These are phyloP conservation scores for Camelina hispida DNA, from an alignment of 345 rosid species.

Conservation along the genomic window DNA sequence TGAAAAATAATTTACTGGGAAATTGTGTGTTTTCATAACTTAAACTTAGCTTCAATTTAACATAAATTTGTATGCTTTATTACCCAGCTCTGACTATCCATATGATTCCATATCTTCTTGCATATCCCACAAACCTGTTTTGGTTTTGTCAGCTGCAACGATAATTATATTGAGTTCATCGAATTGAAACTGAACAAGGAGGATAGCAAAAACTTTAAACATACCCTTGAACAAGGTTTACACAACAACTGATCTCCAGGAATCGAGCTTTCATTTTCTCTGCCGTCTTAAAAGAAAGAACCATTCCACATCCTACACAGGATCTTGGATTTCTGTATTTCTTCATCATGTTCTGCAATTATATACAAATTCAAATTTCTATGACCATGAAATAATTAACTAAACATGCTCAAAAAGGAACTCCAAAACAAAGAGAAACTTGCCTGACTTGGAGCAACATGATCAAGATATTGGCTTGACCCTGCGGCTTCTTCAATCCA, in stretches of 20 bases:
- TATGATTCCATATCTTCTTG: constrained; percentile 42
- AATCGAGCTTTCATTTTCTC: constrained; percentile 55
- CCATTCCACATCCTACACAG: constrained; percentile 79
- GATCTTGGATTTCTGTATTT: constrained; percentile 50
- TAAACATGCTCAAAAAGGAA: not conserved
- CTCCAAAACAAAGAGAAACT: constrained; percentile 32
- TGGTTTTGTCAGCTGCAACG: constrained; percentile 62
- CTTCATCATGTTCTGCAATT: constrained; percentile 55
- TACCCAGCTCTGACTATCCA: constrained; percentile 45
- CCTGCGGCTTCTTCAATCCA: constrained; percentile 83
- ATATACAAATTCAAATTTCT: constrained; percentile 19
- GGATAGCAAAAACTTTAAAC: constrained; percentile 35
- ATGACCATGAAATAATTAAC: constrained; percentile 12
- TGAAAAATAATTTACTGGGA: too few species aligned
- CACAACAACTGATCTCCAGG: constrained; percentile 69
- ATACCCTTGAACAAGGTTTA: constrained; percentile 80
- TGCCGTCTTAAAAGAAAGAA: constrained; percentile 59
- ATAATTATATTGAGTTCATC: constrained; percentile 25
- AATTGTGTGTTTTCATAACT: too few species aligned
- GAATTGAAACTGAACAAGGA: constrained; percentile 23
- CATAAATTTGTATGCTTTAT: not conserved
- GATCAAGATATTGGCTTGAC: constrained; percentile 75
- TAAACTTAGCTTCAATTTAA: not conserved
- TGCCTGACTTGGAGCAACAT: constrained; percentile 62
- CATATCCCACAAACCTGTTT: constrained; percentile 39